Percentiles rank a stretch among this genome's conserved stretches.
Conservation (phyloP, 495 filamentous ascomycete genomes). For the Penicillium arizonense region DNA sequence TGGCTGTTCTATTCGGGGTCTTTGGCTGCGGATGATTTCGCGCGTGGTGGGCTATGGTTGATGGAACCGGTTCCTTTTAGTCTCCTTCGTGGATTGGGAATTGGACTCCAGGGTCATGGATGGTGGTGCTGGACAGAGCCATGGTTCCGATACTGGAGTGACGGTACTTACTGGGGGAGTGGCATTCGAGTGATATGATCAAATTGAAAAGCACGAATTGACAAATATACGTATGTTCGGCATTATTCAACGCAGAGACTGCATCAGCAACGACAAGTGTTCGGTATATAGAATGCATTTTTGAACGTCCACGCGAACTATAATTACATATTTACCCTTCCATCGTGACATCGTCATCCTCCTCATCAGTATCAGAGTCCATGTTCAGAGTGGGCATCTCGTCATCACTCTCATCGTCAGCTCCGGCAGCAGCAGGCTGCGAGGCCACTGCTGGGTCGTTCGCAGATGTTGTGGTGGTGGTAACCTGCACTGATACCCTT, state of each 20-base stretch:
- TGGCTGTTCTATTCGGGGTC: constrained; percentile 60
- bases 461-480: constrained; percentile 8
- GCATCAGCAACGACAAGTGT: neutral
- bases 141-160: constrained; percentile 51
- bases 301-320: neutral
- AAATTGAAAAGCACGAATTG: constrained; percentile 4
- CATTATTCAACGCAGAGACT: neutral
- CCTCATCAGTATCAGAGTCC: constrained; percentile 46
- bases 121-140: constrained; percentile 57
- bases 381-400: constrained; percentile 49
- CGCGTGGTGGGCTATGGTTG: constrained; percentile 59
- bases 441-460: neutral
- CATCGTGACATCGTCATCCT: constrained; percentile 38
- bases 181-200: constrained; percentile 43
- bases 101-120: constrained; percentile 45
- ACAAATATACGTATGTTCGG: neutral
- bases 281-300: neutral
- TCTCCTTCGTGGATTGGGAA: constrained; percentile 50
- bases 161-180: constrained; percentile 62
- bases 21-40: constrained; percentile 61
- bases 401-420: constrained; percentile 47
- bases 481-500: constrained; percentile 9
- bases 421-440: constrained; percentile 2
- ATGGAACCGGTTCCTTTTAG: constrained; percentile 71
- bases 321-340: constrained; percentile 20